Conservation (phyloP, 2,329 filamentous ascomycete species). For the Cladosporium oxysporum region DNA sequence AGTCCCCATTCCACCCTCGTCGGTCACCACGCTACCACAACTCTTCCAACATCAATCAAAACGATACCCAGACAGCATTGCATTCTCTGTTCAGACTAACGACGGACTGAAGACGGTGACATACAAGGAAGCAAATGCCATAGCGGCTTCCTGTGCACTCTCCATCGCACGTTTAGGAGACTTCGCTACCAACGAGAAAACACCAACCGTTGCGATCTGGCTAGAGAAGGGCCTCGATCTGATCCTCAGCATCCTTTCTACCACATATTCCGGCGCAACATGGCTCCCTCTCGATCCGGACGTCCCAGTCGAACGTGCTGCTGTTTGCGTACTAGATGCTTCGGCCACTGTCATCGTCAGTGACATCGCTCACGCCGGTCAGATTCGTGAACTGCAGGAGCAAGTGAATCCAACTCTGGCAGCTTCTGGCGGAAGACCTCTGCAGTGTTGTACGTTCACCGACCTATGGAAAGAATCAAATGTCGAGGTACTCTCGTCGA, state of each 20-base stretch:
- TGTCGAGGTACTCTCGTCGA: neutral
- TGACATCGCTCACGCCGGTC: constrained; percentile 24
- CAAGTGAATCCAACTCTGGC: constrained; percentile 13
- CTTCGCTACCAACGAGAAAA: neutral
- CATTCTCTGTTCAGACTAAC: constrained; percentile 26
- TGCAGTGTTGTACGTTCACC: constrained; percentile 22
- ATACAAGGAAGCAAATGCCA: constrained; percentile 25
- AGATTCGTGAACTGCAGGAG: constrained; percentile 23
- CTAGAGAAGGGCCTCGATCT: constrained; percentile 29
- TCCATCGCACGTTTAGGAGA: constrained; percentile 17
- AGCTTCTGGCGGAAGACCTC: neutral
- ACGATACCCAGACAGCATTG: constrained; percentile 22
- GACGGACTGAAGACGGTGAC: constrained; percentile 23
- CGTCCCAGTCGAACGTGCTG: constrained; percentile 28
- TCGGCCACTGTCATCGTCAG: constrained; percentile 25
- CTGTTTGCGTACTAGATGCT: constrained; percentile 25
- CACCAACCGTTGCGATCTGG: constrained; percentile 28
- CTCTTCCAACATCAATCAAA: constrained; percentile 25
- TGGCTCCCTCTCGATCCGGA: constrained; percentile 31
- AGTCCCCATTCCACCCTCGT: constrained; percentile 23
- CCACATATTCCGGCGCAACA: constrained; percentile 30
- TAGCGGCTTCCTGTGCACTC: constrained; percentile 24
- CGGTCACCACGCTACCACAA: constrained; percentile 26
- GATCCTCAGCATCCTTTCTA: constrained; percentile 27
- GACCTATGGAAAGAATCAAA: constrained; percentile 13